Percentiles rank a stretch among this genome's conserved stretches.
These are phyloP conservation scores for Stromatinia cepivora DNA, from an alignment of 2,329 filamentous ascomycete genomes.

Conservation along the genomic window DNA sequence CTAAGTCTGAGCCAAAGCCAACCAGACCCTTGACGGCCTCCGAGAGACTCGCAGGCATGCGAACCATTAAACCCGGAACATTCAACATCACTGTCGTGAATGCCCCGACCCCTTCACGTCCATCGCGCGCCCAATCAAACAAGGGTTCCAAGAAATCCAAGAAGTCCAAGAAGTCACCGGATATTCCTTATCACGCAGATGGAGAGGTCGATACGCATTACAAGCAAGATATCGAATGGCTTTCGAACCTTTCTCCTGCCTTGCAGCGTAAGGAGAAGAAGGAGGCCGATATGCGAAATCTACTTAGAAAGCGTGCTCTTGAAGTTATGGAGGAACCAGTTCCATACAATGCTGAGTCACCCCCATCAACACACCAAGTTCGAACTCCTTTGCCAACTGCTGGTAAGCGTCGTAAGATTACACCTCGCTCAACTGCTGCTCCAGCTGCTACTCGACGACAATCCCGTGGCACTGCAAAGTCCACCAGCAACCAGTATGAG, in stretches of 20 bases:
- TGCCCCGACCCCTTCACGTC: neutral
- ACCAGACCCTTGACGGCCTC: conserved; percentile 3
- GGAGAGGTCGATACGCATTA: neutral
- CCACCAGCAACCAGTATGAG: neutral
- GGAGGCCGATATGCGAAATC: neutral
- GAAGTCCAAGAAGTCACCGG: neutral
- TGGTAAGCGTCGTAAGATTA: neutral
- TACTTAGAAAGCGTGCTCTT: neutral
- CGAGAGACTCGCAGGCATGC: neutral
- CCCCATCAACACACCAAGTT: too few relatives aligned
- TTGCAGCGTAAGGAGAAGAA: conserved; percentile 1
- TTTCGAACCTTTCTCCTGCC: neutral
- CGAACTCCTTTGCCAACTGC: neutral
- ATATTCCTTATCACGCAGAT: too few relatives aligned
- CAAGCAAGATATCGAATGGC: neutral
- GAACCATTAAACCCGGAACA: neutral
- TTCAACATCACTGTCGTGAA: neutral
- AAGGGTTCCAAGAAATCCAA: neutral
- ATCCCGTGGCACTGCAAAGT: neutral
- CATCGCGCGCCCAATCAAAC: neutral
- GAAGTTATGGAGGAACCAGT: neutral
- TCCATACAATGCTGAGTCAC: too few relatives aligned
- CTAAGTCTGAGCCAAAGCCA: neutral
- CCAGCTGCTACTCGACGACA: neutral
- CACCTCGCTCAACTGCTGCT: neutral